A percentile compares a stretch with the other conserved stretches of the same genome.
These are phyloP conservation scores for Gilbertella persicaria DNA, from an alignment of 371 early-diverging fungal species.

Conservation along the genomic window DNA sequence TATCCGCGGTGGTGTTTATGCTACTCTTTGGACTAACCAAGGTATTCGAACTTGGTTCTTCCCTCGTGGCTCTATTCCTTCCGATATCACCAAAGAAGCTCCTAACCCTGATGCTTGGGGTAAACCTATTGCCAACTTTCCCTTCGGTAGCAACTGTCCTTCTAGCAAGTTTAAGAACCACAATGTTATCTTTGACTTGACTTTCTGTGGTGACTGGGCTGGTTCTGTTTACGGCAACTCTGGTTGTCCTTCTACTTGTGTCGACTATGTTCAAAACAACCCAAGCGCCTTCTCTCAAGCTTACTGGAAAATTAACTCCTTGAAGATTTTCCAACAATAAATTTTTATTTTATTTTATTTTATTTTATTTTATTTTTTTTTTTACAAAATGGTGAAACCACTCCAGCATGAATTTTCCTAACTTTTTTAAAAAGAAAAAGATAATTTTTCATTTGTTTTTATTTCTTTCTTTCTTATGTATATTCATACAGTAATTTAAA, in stretches of 20 bases:
- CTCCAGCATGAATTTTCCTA: too few species aligned
- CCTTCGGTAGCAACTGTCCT: slow-evolving; percentile 16
- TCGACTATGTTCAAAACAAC: slow-evolving; percentile 16
- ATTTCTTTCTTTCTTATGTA: too few species aligned
- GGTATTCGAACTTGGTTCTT: slow-evolving; percentile 42
- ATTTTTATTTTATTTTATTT: background rate
- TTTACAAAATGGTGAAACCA: too few species aligned
- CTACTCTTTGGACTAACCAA: slow-evolving; percentile 11
- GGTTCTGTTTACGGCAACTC: slow-evolving; percentile 8
- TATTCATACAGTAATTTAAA: too few species aligned
- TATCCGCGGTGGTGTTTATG: slow-evolving; percentile 42
- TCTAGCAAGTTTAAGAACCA: slow-evolving; percentile 12
- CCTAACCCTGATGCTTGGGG: slow-evolving; percentile 37
- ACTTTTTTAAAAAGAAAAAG: too few species aligned
- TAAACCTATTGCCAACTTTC: slow-evolving; percentile 28
- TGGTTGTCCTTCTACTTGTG: slow-evolving; percentile 23
- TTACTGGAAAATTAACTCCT: slow-evolving; percentile 21
- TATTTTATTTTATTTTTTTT: too few species aligned
- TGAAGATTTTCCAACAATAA: slow-evolving; percentile 21
- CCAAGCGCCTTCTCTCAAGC: slow-evolving; percentile 20
- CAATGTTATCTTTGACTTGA: slow-evolving; percentile 18
- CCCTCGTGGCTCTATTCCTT: slow-evolving; percentile 26
- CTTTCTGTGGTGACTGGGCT: slow-evolving; percentile 31
- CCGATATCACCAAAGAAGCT: slow-evolving; percentile 22
- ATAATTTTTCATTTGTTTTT: too few species aligned